phyloP scores from a whole-genome alignment of 805 yeast species.

The Scheffersomyces stipitis region DNA sequence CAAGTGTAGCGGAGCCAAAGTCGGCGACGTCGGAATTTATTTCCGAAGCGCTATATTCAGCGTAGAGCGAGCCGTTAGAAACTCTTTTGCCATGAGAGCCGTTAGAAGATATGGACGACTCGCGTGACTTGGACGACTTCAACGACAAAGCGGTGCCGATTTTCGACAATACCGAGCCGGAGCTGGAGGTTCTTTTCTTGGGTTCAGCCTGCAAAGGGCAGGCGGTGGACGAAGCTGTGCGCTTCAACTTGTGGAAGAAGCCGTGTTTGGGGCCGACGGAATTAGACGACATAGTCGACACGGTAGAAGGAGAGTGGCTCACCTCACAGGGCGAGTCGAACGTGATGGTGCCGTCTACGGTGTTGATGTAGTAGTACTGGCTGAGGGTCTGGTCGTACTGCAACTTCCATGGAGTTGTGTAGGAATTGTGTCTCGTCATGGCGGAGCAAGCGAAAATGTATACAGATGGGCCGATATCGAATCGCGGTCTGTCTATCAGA shows the following conservation, averaged over 20 bases:
- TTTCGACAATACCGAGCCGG: conserved; percentile 3
- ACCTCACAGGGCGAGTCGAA: conserved; percentile 17
- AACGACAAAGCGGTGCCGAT: conserved; percentile 12
- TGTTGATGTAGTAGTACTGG: conserved; percentile 14
- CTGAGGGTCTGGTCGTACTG: conserved; percentile 12
- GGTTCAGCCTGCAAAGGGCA: neutral
- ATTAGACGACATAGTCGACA: neutral
- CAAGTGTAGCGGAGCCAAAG: neutral
- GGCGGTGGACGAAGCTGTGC: neutral
- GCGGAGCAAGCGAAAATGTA: no score
- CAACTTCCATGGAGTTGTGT: conserved; percentile 4
- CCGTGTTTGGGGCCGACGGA: conserved; percentile 1
- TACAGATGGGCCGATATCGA: no score
- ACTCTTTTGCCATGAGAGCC: neutral
- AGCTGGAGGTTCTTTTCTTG: conserved; percentile 1
- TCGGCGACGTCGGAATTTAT: neutral
- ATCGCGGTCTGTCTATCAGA: no score
- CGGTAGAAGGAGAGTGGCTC: neutral
- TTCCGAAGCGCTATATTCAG: neutral
- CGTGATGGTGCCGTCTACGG: conserved; percentile 7
- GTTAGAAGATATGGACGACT: neutral
- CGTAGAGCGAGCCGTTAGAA: neutral
- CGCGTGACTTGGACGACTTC: conserved; percentile 10
- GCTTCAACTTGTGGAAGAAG: neutral
- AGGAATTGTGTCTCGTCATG: neutral